Base-by-base conservation (phyloP, 1,139 yeast genomes). In the Blastobotrys serpentis region DNA sequence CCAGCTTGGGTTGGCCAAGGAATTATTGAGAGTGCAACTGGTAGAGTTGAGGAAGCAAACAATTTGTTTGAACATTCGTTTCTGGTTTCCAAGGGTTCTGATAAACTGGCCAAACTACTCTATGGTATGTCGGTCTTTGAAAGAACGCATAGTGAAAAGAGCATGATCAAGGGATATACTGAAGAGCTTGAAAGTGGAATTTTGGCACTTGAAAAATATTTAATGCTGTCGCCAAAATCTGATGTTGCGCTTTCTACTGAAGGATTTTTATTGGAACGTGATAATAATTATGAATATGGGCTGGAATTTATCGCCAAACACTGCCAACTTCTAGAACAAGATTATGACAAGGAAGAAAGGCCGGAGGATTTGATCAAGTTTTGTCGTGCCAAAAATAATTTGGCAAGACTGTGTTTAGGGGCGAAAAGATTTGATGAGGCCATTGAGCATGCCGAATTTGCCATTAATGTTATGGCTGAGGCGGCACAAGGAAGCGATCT, bases 1-100 rank as follows among this genome's bases (percentile, higher is more conserved):
- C 73, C 74, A n/a, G 78, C 96, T 0, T 92, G 98, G 98, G 65
- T 86, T 34, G 96, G 96, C 0, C 81, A 84, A 61, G 98, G 96
- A 0, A 66, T 90, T 30, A 70, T 85, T 0, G 76, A 82, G 1
- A 79, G 79, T 49, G 77, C 77, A 0, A 60, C 67, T n/a, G 92
- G 89, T 0, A 78, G 84, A 39, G 23, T 45, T 0, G 68, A 64
- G 2, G 72, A 70, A 13, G 82, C 95, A 0, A 66, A 75, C 7
- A 72, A 74, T 16, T 65, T 85, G 44, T 84, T 83, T 61, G 82
- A 87, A 1, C 97, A 90, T 65, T 85, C 96, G 0, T 85, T 77
- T 57, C 76, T 82, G 13, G 68, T 89, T 43, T 81, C 96, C 1
- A 84, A 83, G 59, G 96, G 96, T 1, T 70, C 77, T 44, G 78